A percentile compares a stretch with the other conserved stretches of the same genome.
These are phyloP conservation scores for Xylariales sp. DNA, from an alignment of 2,329 filamentous ascomycete genomes.

Conservation along the genomic window DNA sequence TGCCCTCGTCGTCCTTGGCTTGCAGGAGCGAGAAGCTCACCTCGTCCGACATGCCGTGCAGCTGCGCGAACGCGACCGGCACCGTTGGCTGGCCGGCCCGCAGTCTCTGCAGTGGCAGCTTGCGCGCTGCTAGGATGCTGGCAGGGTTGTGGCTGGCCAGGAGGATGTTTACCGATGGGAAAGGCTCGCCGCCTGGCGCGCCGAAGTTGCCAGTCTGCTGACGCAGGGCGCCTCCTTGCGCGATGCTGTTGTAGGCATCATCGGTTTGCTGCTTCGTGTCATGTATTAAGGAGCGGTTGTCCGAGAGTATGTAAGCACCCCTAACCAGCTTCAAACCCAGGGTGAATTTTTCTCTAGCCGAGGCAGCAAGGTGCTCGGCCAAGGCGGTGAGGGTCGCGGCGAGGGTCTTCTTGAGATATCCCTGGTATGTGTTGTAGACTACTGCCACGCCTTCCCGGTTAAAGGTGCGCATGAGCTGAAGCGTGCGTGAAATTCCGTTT, in stretches of 20 bases:
- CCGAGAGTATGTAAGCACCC: conserved; percentile 49
- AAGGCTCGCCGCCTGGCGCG: conserved; percentile 23
- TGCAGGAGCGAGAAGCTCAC: conserved; percentile 46
- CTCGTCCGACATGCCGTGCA: conserved; percentile 56
- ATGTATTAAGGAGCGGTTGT: conserved; percentile 45
- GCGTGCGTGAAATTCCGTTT: too few species aligned
- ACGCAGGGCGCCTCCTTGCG: conserved; percentile 26
- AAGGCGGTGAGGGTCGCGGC: too few species aligned
- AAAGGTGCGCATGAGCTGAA: conserved; percentile 31
- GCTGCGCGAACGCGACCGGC: conserved; percentile 43
- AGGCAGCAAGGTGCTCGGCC: conserved; percentile 37
- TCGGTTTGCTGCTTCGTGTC: conserved; percentile 50
- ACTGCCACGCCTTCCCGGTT: conserved; percentile 33
- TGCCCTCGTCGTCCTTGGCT: conserved; percentile 18
- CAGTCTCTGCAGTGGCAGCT: conserved; percentile 37
- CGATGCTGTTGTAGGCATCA: conserved; percentile 43
- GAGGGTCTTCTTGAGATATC: conserved; percentile 46
- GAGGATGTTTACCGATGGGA: conserved; percentile 43
- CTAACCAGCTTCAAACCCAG: conserved; percentile 55
- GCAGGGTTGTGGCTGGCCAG: conserved; percentile 49
- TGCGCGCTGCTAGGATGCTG: conserved; percentile 35
- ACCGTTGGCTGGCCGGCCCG: conserved; percentile 26
- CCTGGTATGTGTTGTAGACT: conserved; percentile 51
- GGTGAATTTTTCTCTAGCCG: conserved; percentile 41
- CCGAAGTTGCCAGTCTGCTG: conserved; percentile 41